Base-by-base conservation (phyloP, 345 rosid species). In the Aquilaria yunnanensis region DNA sequence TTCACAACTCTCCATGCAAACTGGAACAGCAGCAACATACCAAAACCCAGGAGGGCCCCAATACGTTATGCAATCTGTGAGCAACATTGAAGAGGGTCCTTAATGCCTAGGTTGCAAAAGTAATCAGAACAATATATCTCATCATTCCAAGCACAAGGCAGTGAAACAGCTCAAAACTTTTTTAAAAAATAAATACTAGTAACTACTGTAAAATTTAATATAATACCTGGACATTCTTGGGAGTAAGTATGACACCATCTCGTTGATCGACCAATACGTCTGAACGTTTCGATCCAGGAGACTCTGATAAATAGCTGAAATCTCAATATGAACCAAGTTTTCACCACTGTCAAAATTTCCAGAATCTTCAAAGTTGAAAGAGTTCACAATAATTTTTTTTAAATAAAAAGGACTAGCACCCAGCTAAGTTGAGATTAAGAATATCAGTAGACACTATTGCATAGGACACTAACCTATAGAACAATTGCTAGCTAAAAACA, bases 1-100 rank as follows among this genome's bases (percentile, higher is more conserved):
- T 47, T 32, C 54, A 9, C 49, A 13, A 13, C 47, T 67, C 23
- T 32, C 57, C 57, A 71, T 48, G 50, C 64, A 64, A 59, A 63
- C 14, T 14, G 53, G 54, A 66, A 72, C 61, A 57, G 73, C 61
- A 66, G 31, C 43, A 66, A 78, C 97, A 72, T 82, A 90, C 97
- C 95, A 94, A 75, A 74, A 90, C 93, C 99, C 99, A 94, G 16
- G 99, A 94, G n/a, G 96, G 96, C 45, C 99, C 99, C 77, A 94
- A 79, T 50, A 90, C 96, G 71, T 90, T 90, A 76, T 88, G 91
- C 71, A 94, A 76, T 67, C 99, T 80, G 81, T 88, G 97, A 69
- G 97, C 89, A 66, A 94, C 68, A 72, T 94, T 94, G 81, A 94
- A 94, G 72, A 94, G 97, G 66, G 99, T 94, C 76, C 99, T 77